These are phyloP conservation scores for Lippia alba DNA, from an alignment of 305 asterid species.

Conservation along the genomic window DNA sequence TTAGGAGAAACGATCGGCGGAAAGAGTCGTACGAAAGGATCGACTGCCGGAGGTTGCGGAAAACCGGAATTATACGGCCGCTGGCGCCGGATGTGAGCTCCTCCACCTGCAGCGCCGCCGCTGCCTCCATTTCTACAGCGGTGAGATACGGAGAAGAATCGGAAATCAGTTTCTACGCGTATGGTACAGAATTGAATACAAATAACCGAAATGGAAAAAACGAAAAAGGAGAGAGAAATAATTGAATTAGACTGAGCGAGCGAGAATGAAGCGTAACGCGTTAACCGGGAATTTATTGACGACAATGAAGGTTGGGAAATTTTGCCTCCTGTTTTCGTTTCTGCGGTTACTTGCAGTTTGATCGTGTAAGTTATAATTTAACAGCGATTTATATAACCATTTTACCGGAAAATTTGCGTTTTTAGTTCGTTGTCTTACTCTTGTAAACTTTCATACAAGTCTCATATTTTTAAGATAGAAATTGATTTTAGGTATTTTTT, in stretches of 20 bases:
- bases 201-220: background rate
- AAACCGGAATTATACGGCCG: slow-evolving; percentile 90
- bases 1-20: slow-evolving; percentile 44
- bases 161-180: slow-evolving; percentile 6
- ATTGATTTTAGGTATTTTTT: no score
- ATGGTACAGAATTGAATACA: background rate
- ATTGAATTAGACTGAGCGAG: slow-evolving; percentile 21
- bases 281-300: slow-evolving; percentile 30
- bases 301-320: slow-evolving; percentile 26
- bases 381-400: no score
- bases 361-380: background rate
- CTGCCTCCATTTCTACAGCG: slow-evolving; percentile 43
- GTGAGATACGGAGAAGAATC: background rate
- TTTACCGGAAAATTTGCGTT: no score
- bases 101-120: slow-evolving; percentile 70
- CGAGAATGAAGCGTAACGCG: slow-evolving; percentile 35
- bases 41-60: slow-evolving; percentile 67
- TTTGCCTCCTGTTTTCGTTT: slow-evolving; percentile 34
- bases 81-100: slow-evolving; percentile 98
- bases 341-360: slow-evolving; percentile 40
- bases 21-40: slow-evolving; percentile 61
- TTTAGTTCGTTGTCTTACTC: no score
- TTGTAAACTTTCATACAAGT: no score
- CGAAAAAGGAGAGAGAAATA: slow-evolving; percentile 27
- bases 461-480: no score